Evolutionary conservation across 176 grass and related monocot species (phyloP), one percentile per base, ranked within the genome.

Genomic region (Coix lacrymajobi): DNA sequence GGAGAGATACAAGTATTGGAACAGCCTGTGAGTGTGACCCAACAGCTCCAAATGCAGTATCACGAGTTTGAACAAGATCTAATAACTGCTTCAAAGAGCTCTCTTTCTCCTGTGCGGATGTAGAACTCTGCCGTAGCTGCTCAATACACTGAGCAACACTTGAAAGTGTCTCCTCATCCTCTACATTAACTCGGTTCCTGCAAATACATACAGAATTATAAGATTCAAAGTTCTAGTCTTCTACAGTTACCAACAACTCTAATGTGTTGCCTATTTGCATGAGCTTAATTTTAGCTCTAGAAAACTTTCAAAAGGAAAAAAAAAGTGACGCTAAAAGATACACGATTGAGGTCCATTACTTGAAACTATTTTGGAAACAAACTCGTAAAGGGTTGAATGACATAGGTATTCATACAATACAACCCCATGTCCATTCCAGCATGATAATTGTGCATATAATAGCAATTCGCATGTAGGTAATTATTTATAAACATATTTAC

Each of bases 161-260:
- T 77, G 94, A 89, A 38, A 97, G 94, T 81, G 94, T 97, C 75
- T 93, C 94, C 63, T 97, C 94, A 86, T 97, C 94, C 85, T 97
- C 94, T 79, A 94, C 79, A 60, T 85, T 92, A 38, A 33, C 86
- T 68, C 91, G 86, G 79, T 76, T 93, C 84, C 94, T 97, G 84
- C 34, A 62, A 84, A 76, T 81, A 87, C 41, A 71, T 81, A 87
- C 41, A 70, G 46, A 62, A 73, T 48, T 25, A 63, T 81, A 76
- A 85, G 48, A 73, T 34, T 77, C 44, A 62, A 61, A 51, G 43
- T 70, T 66, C 46, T 72, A 64, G 7, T 25, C 7, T 51, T 66
- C 52, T 54, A 72, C 8, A 66, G 2, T 52, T 73, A 32, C 24
- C 46, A 76, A 54, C 39, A 76, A 3, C 38, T 78, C n/a, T 17